These are phyloP conservation scores for Theileria luwenshuni DNA, from an alignment of 169 alveolate species.

Conservation along the genomic window DNA sequence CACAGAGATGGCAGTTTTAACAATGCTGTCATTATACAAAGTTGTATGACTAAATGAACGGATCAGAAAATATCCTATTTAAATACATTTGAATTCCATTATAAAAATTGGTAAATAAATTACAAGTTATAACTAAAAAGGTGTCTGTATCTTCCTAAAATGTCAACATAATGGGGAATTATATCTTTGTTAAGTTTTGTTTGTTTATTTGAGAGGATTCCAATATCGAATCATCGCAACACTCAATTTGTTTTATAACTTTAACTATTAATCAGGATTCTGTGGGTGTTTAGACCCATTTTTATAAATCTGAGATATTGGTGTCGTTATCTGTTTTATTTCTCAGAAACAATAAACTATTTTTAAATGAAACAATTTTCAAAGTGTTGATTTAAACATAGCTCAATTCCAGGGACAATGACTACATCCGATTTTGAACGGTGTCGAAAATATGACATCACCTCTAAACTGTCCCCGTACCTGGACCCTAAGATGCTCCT, in stretches of 20 bases:
- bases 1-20: slow-evolving; percentile 91
- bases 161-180: slow-evolving; percentile 22
- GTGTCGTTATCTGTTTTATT: too few species aligned
- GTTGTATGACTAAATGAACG: neutral
- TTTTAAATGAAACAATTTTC: too few species aligned
- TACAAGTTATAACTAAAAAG: neutral
- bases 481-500: slow-evolving; percentile 77
- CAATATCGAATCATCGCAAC: neutral
- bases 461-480: slow-evolving; percentile 67
- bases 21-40: slow-evolving; percentile 90
- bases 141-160: neutral
- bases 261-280: too few species aligned
- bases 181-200: neutral
- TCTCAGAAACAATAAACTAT: too few species aligned
- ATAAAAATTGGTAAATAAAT: neutral
- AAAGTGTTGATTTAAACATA: too few species aligned
- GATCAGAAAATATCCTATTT: neutral
- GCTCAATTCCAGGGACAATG: slow-evolving; percentile 1
- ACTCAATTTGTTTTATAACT: too few species aligned
- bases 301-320: too few species aligned
- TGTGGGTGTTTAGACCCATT: too few species aligned
- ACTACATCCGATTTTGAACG: slow-evolving; percentile 18
- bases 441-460: slow-evolving; percentile 49
- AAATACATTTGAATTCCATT: neutral
- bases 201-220: slow-evolving; percentile 9